Evolutionary conservation across 208 protist species (phyloP).

Genomic region (Acanthamoeba royreba): DNA sequence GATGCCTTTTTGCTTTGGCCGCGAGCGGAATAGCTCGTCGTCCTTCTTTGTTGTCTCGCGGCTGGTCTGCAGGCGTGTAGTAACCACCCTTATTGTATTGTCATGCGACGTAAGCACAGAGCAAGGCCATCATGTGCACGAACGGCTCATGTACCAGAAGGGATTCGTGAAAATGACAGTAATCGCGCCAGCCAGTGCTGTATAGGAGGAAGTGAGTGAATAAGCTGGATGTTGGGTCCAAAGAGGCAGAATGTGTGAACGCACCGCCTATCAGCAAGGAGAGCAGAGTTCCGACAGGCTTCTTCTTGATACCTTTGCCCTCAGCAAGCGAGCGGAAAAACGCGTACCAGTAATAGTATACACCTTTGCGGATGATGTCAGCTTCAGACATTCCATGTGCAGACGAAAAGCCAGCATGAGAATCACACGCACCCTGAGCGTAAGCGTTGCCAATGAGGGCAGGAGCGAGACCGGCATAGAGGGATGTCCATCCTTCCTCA

Average conservation of each 20-base stretch:
- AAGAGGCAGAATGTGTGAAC: neutral
- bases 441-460: constrained; percentile 45
- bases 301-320: neutral
- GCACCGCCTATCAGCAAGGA: neutral
- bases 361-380: neutral
- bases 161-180: constrained; percentile 48
- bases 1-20: neutral
- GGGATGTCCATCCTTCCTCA: constrained; percentile 18
- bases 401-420: neutral
- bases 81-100: neutral
- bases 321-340: constrained; percentile 8
- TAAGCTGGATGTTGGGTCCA: neutral
- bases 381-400: too few species aligned
- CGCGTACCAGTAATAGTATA: constrained; percentile 51
- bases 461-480: constrained; percentile 30
- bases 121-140: neutral
- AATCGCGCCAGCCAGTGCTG: constrained; percentile 25
- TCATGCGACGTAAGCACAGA: neutral
- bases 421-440: neutral
- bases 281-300: neutral
- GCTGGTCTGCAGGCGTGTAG: constrained; percentile 5
- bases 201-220: too few species aligned
- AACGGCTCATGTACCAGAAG: constrained; percentile 9
- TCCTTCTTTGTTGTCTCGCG: constrained; percentile 35
- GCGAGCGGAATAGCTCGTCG: neutral